Percentiles rank a stretch among this genome's conserved stretches.
Conservation (phyloP, 1,139 yeast species). For the Geotrichum candidum region DNA sequence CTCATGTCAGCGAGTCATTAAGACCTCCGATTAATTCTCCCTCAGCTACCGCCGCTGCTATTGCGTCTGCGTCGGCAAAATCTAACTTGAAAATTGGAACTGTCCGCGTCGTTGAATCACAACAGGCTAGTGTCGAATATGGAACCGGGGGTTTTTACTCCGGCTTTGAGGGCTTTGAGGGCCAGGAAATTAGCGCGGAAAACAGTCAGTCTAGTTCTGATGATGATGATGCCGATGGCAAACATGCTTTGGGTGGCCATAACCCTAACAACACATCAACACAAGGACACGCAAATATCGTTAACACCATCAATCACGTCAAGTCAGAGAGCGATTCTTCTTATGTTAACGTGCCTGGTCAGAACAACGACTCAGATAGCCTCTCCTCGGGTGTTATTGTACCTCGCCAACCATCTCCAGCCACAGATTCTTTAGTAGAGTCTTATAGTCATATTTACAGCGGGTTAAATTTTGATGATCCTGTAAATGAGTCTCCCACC, state of each 20-base stretch:
- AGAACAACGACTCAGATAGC: constrained; percentile 4
- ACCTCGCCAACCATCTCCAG: neutral
- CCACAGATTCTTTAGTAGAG: neutral
- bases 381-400: constrained; percentile 11
- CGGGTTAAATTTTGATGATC: neutral
- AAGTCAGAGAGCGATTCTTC: constrained; percentile 1
- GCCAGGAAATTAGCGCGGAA: constrained; percentile 4
- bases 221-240: neutral
- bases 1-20: neutral
- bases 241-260: neutral
- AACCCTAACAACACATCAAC: neutral
- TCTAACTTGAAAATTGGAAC: constrained; percentile 13
- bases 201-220: constrained; percentile 10
- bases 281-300: neutral
- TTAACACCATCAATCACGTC: neutral
- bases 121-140: neutral
- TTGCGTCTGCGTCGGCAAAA: constrained; percentile 5
- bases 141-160: neutral
- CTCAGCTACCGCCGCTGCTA: constrained; percentile 16
- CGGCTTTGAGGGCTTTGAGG: constrained; percentile 8
- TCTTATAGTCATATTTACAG: neutral
- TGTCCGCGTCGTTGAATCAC: constrained; percentile 12
- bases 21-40: constrained; percentile 8
- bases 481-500: neutral
- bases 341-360: constrained; percentile 10